These are phyloP conservation scores for Pseudopithomyces chartarum DNA, from an alignment of 2,329 filamentous ascomycete species.

Conservation along the genomic window DNA sequence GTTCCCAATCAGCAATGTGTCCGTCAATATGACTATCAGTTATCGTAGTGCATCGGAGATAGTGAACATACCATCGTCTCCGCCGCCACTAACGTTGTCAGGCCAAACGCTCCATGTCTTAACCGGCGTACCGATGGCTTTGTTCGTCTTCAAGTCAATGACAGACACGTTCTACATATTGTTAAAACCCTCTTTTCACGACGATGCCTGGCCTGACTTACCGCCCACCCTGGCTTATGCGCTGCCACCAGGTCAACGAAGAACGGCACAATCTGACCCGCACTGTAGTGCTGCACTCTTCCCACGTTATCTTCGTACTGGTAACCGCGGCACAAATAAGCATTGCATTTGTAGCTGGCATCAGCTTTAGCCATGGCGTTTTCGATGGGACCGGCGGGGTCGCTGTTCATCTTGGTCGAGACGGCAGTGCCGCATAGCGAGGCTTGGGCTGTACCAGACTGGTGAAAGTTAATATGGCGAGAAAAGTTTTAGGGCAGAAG, in stretches of 20 bases:
- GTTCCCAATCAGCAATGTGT: background rate
- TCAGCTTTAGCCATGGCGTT: background rate
- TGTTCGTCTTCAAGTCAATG: constrained; percentile 56
- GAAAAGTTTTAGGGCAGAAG: background rate
- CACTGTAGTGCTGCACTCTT: constrained; percentile 54
- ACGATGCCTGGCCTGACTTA: background rate
- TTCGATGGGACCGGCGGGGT: constrained; percentile 5
- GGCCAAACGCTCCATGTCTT: constrained; percentile 2
- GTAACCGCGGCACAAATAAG: constrained; percentile 60
- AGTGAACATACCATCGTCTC: background rate
- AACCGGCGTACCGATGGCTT: constrained; percentile 47
- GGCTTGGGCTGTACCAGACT: background rate
- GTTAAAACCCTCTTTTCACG: too few relatives aligned
- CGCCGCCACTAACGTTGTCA: background rate
- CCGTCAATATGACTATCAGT: too few relatives aligned
- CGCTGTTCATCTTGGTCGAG: background rate
- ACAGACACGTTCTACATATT: constrained; percentile 56
- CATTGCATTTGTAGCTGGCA: constrained; percentile 43
- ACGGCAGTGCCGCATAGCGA: constrained; percentile 1
- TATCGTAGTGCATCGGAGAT: background rate
- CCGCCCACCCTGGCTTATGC: constrained; percentile 52
- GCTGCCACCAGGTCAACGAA: constrained; percentile 50
- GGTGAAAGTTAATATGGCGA: background rate
- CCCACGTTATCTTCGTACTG: constrained; percentile 58
- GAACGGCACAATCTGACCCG: constrained; percentile 48